Evolutionary conservation across 768 basidiomycete species (phyloP).

Genomic region (Mycena kentingensis): DNA sequence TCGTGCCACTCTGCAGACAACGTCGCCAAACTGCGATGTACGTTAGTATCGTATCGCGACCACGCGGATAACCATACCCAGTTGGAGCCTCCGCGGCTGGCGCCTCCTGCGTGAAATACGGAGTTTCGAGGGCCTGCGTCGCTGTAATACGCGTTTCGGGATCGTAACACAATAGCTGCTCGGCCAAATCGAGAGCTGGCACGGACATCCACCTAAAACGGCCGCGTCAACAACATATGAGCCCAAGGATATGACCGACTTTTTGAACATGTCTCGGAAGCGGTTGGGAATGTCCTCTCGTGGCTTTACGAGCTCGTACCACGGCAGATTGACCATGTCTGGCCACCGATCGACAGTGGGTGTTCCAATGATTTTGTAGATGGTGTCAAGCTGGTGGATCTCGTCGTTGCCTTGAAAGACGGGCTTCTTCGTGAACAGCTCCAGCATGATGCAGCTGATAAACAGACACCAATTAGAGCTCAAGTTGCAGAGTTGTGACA

Average conservation of each 20-base stretch:
- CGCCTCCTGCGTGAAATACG: constrained; percentile 83
- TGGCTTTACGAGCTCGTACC: constrained; percentile 98
- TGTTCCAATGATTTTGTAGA: constrained; percentile 90
- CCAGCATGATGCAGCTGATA: constrained; percentile 94
- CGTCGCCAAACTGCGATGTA: constrained; percentile 59
- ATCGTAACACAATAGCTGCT: constrained; percentile 78
- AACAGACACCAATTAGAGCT: neutral
- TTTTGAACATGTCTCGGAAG: constrained; percentile 84
- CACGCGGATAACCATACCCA: constrained; percentile 56
- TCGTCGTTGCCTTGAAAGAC: constrained; percentile 99
- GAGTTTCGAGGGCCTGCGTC: constrained; percentile 71
- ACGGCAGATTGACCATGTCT: constrained; percentile 79
- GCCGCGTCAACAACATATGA: constrained; percentile 3
- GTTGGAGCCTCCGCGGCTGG: constrained; percentile 73
- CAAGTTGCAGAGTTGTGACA: neutral
- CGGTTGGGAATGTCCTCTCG: constrained; percentile 70
- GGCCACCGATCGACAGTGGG: constrained; percentile 85
- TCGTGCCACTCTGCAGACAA: constrained; percentile 98
- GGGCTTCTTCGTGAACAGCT: constrained; percentile 92
- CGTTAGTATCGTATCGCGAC: neutral
- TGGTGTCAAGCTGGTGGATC: constrained; percentile 93
- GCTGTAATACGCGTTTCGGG: constrained; percentile 79
- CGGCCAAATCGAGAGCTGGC: constrained; percentile 85
- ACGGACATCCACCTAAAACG: constrained; percentile 81
- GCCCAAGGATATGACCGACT: constrained; percentile 47